Evolutionary conservation across 768 basidiomycete genomes (phyloP).

Genomic region (Boletus sp.): DNA sequence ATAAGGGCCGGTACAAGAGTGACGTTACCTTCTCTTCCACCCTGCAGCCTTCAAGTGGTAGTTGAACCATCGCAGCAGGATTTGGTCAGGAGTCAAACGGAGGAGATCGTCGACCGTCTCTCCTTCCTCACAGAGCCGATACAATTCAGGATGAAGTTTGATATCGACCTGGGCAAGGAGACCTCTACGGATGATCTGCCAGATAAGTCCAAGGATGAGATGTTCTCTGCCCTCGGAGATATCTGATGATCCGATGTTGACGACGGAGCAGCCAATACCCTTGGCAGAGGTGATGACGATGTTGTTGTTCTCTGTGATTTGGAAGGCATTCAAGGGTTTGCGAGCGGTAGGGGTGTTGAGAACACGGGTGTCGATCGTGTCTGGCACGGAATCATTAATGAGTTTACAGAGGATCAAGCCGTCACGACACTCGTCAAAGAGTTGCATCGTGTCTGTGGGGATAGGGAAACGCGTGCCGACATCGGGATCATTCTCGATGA

Average conservation of each 20-base stretch:
- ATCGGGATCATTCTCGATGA: constrained; percentile 88
- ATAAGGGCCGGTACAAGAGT: no score
- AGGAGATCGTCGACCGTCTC: constrained; percentile 97
- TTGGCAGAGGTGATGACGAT: constrained; percentile 98
- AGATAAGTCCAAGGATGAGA: constrained; percentile 94
- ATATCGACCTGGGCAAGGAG: constrained; percentile 94
- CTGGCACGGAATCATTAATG: constrained; percentile 98
- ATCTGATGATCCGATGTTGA: constrained; percentile 95
- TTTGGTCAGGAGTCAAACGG: constrained; percentile 93
- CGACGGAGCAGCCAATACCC: constrained; percentile 96
- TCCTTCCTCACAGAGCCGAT: constrained; percentile 92
- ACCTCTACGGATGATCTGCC: constrained; percentile 96
- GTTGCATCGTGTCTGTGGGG: constrained; percentile 95
- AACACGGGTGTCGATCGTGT: constrained; percentile 98
- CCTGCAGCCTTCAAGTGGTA: constrained; percentile 95
- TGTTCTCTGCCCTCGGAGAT: constrained; percentile 92
- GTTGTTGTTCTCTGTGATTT: constrained; percentile 99
- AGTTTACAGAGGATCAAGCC: constrained; percentile 97
- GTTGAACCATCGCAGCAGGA: constrained; percentile 98
- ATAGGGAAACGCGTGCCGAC: constrained; percentile 82
- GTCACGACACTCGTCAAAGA: constrained; percentile 96
- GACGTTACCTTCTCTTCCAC: constrained; percentile 73
- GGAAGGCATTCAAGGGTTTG: constrained; percentile 94
- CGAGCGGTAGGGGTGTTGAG: constrained; percentile 81
- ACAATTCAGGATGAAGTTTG: constrained; percentile 96